phyloP scores from a whole-genome alignment of 2,329 filamentous ascomycete species.

The Gaeumannomyces sp. region DNA sequence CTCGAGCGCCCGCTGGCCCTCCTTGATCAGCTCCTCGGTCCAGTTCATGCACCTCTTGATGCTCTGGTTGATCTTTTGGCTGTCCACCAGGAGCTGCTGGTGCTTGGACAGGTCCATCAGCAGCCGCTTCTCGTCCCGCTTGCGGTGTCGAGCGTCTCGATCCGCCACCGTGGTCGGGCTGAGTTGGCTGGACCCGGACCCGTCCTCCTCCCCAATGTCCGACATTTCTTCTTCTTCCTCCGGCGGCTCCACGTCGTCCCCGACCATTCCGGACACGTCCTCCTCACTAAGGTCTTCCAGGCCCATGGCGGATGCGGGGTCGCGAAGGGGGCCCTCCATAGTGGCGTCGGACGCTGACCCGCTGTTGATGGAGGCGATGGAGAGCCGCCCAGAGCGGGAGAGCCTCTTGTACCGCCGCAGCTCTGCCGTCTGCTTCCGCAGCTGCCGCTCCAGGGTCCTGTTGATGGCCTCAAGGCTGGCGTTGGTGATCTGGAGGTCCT shows the following conservation, averaged over 20 bases:
- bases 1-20: conserved; percentile 79
- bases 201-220: conserved; percentile 35
- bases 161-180: conserved; percentile 34
- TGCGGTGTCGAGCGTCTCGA: conserved; percentile 48
- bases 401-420: conserved; percentile 80
- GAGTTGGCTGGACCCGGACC: conserved; percentile 25
- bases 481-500: conserved; percentile 95
- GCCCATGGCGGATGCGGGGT: conserved; percentile 36
- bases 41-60: conserved; percentile 82
- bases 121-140: conserved; percentile 75
- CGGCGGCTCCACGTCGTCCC: conserved; percentile 32
- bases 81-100: conserved; percentile 80
- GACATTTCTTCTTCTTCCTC: conserved; percentile 45
- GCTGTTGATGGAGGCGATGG: conserved; percentile 43
- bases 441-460: conserved; percentile 79
- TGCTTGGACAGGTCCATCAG: conserved; percentile 82
- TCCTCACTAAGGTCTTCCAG: conserved; percentile 48
- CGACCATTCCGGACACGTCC: conserved; percentile 18
- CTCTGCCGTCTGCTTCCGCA: conserved; percentile 86
- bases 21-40: conserved; percentile 85
- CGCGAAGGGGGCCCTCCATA: conserved; percentile 31
- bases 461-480: conserved; percentile 94
- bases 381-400: conserved; percentile 72
- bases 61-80: conserved; percentile 92
- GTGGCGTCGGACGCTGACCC: conserved; percentile 38